Conservation (phyloP, 371 early-diverging fungal species). For the Haplosporangium sp. region DNA sequence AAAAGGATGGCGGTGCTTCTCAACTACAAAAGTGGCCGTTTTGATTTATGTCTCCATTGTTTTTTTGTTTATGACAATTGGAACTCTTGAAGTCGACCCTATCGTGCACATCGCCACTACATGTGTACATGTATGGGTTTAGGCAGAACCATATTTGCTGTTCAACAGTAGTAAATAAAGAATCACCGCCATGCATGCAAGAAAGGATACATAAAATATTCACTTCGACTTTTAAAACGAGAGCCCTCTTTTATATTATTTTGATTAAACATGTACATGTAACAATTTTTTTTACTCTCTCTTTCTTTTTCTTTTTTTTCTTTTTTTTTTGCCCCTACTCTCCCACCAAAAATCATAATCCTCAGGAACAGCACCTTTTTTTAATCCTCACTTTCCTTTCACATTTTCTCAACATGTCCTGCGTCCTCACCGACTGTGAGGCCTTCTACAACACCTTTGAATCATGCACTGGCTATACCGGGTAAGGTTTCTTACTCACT, state of each 20-base stretch:
- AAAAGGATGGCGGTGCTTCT: no score
- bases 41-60: not conserved
- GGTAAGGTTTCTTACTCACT: conserved; percentile 5
- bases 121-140: no score
- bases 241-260: not conserved
- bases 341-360: not conserved
- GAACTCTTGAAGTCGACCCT: not conserved
- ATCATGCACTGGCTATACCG: not conserved
- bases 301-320: not conserved
- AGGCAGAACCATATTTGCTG: no score
- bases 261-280: not conserved
- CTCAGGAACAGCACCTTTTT: not conserved
- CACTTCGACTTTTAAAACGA: not conserved
- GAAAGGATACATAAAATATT: no score
- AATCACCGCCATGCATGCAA: no score
- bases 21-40: not conserved
- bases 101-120: no score
- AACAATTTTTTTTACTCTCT: no score
- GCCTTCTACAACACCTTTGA: conserved; percentile 4
- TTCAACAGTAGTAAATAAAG: no score
- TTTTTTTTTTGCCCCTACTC: not conserved
- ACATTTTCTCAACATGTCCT: conserved; percentile 8
- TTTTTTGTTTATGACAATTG: not conserved
- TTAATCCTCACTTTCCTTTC: not conserved
- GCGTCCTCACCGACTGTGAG: conserved; percentile 13